Percentiles rank a stretch among this genome's conserved stretches.
phyloP scores from a whole-genome alignment of 345 rosid species.

The Clarkia xantiana region DNA sequence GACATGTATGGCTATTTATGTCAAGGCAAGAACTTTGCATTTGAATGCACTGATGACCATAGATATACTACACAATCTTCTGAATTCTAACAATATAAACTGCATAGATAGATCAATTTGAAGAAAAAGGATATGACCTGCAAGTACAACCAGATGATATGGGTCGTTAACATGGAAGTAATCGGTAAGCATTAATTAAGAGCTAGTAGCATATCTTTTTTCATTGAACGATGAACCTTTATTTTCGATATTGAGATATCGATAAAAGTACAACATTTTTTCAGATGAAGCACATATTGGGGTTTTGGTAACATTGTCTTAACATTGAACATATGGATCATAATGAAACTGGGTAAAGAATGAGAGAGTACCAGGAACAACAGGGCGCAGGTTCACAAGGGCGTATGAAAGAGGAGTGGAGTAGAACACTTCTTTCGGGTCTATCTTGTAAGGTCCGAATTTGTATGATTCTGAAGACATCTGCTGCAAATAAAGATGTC shows the following conservation, averaged over 20 bases:
- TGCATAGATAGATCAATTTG: background rate
- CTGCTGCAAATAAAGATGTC: background rate
- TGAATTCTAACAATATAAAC: background rate
- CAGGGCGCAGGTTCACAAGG: slow-evolving; percentile 81
- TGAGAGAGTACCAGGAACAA: slow-evolving; percentile 49
- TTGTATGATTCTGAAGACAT: slow-evolving; percentile 6
- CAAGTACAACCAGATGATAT: slow-evolving; percentile 2
- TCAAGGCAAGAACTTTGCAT: background rate
- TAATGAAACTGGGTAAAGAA: background rate
- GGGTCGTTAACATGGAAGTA: slow-evolving; percentile 5
- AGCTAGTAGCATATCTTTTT: background rate
- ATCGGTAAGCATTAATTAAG: background rate
- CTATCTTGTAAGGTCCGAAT: slow-evolving; percentile 68
- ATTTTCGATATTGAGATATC: no score
- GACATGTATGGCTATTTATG: slow-evolving; percentile 37
- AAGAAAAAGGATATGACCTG: slow-evolving; percentile 96
- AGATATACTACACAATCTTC: background rate
- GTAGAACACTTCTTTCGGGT: slow-evolving; percentile 66
- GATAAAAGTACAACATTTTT: no score
- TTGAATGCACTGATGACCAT: background rate
- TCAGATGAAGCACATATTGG: no score
- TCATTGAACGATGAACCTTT: no score
- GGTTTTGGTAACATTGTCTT: no score
- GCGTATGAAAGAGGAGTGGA: slow-evolving; percentile 57
- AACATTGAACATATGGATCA: no score